A percentile compares a stretch with the other conserved stretches of the same genome.
These are phyloP conservation scores for Phytophthora citrophthora DNA, from an alignment of 352 stramenopile species.

Conservation along the genomic window DNA sequence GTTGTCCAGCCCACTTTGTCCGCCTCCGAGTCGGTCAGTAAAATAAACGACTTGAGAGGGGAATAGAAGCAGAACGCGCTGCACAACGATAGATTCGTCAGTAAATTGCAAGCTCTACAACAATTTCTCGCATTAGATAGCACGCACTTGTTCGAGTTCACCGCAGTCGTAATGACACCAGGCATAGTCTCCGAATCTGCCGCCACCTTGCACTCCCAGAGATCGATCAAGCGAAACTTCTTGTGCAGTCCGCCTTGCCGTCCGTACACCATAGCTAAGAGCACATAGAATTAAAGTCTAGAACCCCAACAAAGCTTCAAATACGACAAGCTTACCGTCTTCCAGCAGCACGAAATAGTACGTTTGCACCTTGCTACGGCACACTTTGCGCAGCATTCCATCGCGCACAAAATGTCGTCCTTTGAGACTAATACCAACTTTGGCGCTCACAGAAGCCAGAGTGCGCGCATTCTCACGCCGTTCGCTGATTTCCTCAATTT, in stretches of 20 bases:
- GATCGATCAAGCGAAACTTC: constrained; percentile 82
- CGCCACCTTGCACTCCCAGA: constrained; percentile 81
- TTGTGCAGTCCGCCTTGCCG: constrained; percentile 68
- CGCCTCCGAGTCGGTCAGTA: constrained; percentile 69
- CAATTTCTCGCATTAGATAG: constrained; percentile 2
- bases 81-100: constrained; percentile 8
- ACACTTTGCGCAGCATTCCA: constrained; percentile 87
- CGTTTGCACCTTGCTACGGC: constrained; percentile 79
- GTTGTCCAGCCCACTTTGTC: constrained; percentile 70
- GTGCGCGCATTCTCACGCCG: constrained; percentile 71
- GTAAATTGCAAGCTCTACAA: not conserved
- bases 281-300: not conserved
- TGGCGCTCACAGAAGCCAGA: constrained; percentile 61
- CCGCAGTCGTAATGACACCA: constrained; percentile 67
- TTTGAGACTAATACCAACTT: constrained; percentile 73
- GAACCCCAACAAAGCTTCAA: not conserved
- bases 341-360: constrained; percentile 89
- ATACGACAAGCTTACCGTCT: constrained; percentile 57
- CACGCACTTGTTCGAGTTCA: constrained; percentile 73
- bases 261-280: constrained; percentile 75
- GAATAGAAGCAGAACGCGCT: constrained; percentile 90
- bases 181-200: constrained; percentile 75
- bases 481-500: constrained; percentile 85
- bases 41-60: constrained; percentile 87
- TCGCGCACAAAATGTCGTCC: constrained; percentile 76